phyloP scores from a whole-genome alignment of 2,329 filamentous ascomycete genomes.

The Claviceps capensis region DNA sequence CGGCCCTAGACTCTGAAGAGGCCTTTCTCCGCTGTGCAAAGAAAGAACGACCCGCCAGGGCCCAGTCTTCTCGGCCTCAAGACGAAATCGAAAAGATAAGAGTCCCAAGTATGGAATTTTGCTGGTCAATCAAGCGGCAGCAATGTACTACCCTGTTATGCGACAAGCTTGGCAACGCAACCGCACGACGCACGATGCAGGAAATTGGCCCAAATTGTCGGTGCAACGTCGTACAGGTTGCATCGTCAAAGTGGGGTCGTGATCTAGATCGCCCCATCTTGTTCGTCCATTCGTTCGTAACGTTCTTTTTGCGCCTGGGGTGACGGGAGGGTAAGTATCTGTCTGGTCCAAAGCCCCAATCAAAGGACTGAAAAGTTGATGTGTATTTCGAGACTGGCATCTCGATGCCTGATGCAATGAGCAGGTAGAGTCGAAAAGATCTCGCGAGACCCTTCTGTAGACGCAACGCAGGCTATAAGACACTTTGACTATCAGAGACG shows the following conservation, averaged over 20 bases:
- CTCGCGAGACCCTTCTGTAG: neutral
- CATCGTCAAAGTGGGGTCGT: neutral
- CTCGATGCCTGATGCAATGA: neutral
- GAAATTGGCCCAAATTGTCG: constrained; percentile 2
- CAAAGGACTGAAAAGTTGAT: neutral
- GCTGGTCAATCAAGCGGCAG: neutral
- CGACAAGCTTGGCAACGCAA: neutral
- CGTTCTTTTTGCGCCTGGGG: neutral
- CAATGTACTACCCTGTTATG: neutral
- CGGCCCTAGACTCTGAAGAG: too few relatives aligned
- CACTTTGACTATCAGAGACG: too few relatives aligned
- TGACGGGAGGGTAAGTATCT: neutral
- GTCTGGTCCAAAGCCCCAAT: too few relatives aligned
- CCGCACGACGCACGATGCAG: too few relatives aligned
- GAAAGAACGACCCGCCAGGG: neutral
- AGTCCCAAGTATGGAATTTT: neutral
- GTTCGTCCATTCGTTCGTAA: constrained; percentile 1
- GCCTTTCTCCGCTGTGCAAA: neutral
- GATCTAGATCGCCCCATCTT: constrained; percentile 3
- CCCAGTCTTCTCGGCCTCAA: neutral
- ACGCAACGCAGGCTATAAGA: neutral
- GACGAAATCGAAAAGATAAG: neutral
- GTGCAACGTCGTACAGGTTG: constrained; percentile 3
- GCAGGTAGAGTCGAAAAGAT: too few relatives aligned
- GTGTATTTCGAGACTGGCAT: neutral